phyloP scores from a whole-genome alignment of 805 yeast species.

The Ogataea henricii region DNA sequence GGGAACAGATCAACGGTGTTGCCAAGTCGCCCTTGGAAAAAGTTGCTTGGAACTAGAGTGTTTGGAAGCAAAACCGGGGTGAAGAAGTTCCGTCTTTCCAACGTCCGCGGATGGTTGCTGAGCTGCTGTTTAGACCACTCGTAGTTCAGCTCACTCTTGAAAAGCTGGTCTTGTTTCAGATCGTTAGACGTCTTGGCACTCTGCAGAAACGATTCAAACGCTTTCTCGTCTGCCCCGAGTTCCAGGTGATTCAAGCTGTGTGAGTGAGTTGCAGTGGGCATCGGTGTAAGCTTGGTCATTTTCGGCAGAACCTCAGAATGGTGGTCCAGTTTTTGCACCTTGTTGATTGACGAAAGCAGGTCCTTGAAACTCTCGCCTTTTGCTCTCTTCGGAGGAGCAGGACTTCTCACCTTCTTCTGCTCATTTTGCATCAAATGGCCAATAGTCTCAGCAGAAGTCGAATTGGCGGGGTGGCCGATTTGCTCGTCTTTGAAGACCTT shows the following conservation, averaged over 20 bases:
- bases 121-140: slow-evolving; percentile 49
- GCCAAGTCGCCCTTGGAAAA: slow-evolving; percentile 1
- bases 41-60: slow-evolving; percentile 29
- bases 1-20: slow-evolving; percentile 24
- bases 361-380: slow-evolving; percentile 24
- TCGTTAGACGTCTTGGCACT: slow-evolving; percentile 45
- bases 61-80: slow-evolving; percentile 43
- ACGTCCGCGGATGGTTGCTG: slow-evolving; percentile 37
- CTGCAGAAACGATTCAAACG: slow-evolving; percentile 44
- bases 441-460: slow-evolving; percentile 6
- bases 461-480: not conserved
- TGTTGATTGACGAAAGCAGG: slow-evolving; percentile 26
- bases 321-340: slow-evolving; percentile 19
- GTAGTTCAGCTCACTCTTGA: slow-evolving; percentile 51
- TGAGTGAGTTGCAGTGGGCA: slow-evolving; percentile 16
- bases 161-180: slow-evolving; percentile 43
- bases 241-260: not conserved
- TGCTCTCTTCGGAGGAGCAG: too few relatives aligned
- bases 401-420: not conserved
- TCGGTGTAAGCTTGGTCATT: slow-evolving; percentile 30
- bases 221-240: slow-evolving; percentile 15
- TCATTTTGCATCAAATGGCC: slow-evolving; percentile 10
- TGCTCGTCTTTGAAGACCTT: not conserved
- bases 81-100: slow-evolving; percentile 47
- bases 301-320: slow-evolving; percentile 19